Conservation (phyloP, 768 basidiomycete genomes). For the Suillus americanus region DNA sequence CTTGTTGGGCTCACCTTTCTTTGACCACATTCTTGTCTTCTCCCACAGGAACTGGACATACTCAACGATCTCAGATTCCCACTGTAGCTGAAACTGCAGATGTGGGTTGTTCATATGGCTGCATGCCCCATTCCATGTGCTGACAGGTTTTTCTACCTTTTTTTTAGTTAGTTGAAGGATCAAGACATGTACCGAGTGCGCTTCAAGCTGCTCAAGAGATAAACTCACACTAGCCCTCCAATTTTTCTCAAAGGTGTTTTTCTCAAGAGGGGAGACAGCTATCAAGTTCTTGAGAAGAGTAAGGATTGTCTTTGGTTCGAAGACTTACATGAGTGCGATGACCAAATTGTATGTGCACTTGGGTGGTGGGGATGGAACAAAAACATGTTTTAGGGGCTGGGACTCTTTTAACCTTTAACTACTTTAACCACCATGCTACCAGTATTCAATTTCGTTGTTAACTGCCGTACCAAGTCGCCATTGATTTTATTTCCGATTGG, state of each 20-base stretch:
- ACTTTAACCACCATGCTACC: neutral
- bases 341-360: neutral
- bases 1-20: neutral
- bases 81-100: conserved; percentile 18
- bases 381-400: neutral
- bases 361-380: neutral
- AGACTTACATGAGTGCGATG: conserved; percentile 12
- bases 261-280: neutral
- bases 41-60: conserved; percentile 17
- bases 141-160: conserved; percentile 4
- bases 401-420: neutral
- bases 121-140: neutral
- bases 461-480: neutral
- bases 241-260: neutral
- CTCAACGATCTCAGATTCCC: conserved; percentile 20
- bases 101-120: conserved; percentile 2
- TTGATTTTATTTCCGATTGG: neutral
- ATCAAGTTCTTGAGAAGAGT: neutral
- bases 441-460: neutral
- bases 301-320: conserved; percentile 9
- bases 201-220: conserved; percentile 3
- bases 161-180: neutral
- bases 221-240: conserved; percentile 2
- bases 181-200: neutral
- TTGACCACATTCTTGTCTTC: conserved; percentile 6